Conservation (phyloP, 306 rosid species). For the Sophora flavescens region DNA sequence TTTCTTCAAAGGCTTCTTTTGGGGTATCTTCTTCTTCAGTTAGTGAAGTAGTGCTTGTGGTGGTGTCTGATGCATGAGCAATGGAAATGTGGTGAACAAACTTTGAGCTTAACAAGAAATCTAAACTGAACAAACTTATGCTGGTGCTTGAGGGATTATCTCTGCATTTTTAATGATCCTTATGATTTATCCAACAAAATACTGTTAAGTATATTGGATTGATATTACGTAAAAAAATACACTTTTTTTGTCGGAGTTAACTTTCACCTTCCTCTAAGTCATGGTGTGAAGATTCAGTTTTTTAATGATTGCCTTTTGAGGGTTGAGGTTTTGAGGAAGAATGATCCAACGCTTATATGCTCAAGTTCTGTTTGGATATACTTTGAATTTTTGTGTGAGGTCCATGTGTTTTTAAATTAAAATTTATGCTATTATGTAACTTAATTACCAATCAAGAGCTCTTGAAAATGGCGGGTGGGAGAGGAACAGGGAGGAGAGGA, state of each 20-base stretch:
- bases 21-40: not conserved
- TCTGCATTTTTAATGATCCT: no score
- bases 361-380: not conserved
- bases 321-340: not conserved
- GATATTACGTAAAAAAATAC: no score
- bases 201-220: no score
- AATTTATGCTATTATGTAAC: not conserved
- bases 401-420: not conserved
- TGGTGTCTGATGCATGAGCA: slow-evolving; percentile 12
- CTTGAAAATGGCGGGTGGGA: no score
- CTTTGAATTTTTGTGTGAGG: not conserved
- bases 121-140: not conserved
- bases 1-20: slow-evolving; percentile 34
- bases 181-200: no score
- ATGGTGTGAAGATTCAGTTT: no score
- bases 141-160: no score
- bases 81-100: slow-evolving; percentile 17
- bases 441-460: not conserved
- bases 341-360: not conserved
- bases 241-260: no score
- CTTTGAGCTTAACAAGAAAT: slow-evolving; percentile 1
- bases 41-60: slow-evolving; percentile 6
- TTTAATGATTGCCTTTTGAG: no score
- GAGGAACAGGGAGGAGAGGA: no score
- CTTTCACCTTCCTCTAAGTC: no score